phyloP scores from a whole-genome alignment of 1,139 yeast species.

The Geotrichum australiense region DNA sequence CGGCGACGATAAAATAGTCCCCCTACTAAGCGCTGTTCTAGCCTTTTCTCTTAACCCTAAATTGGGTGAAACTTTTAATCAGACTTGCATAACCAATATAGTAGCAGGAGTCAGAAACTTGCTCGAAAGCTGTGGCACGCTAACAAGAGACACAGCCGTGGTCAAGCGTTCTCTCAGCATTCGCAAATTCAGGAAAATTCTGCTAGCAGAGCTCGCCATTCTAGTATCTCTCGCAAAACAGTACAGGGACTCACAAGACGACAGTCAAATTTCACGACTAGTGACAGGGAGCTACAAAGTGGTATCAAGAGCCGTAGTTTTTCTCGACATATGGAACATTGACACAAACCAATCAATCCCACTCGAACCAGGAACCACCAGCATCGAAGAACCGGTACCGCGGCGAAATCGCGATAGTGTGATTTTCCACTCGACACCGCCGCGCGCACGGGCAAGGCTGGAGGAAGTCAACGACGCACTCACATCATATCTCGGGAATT shows the following conservation, averaged over 20 bases:
- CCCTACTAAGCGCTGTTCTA: constrained; percentile 67
- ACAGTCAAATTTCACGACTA: constrained; percentile 59
- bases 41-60: constrained; percentile 63
- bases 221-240: constrained; percentile 82
- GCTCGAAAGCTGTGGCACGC: constrained; percentile 71
- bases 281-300: constrained; percentile 71
- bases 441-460: constrained; percentile 62
- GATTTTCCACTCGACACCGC: constrained; percentile 42
- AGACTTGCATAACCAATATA: constrained; percentile 47
- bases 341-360: constrained; percentile 21
- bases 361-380: constrained; percentile 7
- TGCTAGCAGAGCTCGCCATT: constrained; percentile 87
- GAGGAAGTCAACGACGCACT: constrained; percentile 69
- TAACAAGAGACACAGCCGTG: constrained; percentile 73
- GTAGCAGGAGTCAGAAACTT: constrained; percentile 79
- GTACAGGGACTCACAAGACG: constrained; percentile 63
- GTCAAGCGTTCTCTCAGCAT: constrained; percentile 66
- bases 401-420: constrained; percentile 26
- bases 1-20: constrained; percentile 45
- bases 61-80: constrained; percentile 33
- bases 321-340: constrained; percentile 63
- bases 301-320: constrained; percentile 61
- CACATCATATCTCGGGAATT: constrained; percentile 57
- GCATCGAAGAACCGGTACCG: constrained; percentile 2
- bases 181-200: constrained; percentile 65